Evolutionary conservation across 441 rosid species (phyloP).

Genomic region (Kokia cookei): DNA sequence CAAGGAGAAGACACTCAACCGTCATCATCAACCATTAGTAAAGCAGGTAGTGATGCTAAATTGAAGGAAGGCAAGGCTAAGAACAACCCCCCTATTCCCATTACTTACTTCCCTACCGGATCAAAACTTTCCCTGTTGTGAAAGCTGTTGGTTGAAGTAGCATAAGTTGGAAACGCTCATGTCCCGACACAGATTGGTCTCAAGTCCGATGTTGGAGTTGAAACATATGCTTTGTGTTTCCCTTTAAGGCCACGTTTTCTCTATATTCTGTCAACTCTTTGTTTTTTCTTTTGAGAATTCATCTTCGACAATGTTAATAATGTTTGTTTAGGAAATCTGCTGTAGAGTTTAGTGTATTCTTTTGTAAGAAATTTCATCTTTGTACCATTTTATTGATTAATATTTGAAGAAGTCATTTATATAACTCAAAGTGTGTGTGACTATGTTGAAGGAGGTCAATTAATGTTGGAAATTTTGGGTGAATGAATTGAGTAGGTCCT

Average conservation of each 20-base stretch:
- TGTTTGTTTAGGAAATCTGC: no score
- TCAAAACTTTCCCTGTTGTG: neutral
- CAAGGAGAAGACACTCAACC: neutral
- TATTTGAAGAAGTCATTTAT: neutral
- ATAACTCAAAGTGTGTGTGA: no score
- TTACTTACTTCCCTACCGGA: neutral
- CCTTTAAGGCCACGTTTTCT: neutral
- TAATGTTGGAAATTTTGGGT: no score
- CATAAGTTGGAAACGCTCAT: no score
- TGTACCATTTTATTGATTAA: neutral
- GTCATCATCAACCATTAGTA: neutral
- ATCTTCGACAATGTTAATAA: neutral
- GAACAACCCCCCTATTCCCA: neutral
- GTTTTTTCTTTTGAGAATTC: neutral
- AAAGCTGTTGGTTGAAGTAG: neutral
- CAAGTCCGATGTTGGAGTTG: neutral
- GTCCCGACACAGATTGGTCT: no score
- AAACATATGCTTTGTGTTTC: neutral
- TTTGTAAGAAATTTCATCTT: neutral
- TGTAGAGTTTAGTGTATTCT: no score
- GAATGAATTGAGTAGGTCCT: no score
- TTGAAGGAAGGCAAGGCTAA: neutral
- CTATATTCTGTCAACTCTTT: no score
- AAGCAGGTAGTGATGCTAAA: neutral
- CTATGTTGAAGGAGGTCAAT: no score